These are phyloP conservation scores for Corrigiola litoralis DNA, from an alignment of 179 eudicot species.

Conservation along the genomic window DNA sequence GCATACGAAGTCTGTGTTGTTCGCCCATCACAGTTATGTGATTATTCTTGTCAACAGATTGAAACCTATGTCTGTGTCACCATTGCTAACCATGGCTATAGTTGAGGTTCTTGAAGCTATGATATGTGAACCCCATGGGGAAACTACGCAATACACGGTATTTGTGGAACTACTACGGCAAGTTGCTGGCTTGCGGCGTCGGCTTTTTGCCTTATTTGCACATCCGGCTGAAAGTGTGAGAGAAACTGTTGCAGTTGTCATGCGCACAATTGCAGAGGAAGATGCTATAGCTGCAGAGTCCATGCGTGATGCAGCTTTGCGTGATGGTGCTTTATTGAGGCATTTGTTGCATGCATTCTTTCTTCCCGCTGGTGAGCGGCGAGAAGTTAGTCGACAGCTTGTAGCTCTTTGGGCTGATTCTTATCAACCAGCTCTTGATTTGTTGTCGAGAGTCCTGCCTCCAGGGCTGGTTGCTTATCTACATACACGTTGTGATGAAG, in stretches of 20 bases:
- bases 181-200: slow-evolving; percentile 89
- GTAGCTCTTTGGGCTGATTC: slow-evolving; percentile 99
- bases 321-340: slow-evolving; percentile 94
- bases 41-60: slow-evolving; percentile 84
- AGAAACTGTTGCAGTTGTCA: slow-evolving; percentile 94
- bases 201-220: slow-evolving; percentile 93
- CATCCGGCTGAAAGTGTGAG: slow-evolving; percentile 98
- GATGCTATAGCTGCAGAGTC: slow-evolving; percentile 99
- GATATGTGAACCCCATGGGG: slow-evolving; percentile 99
- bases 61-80: slow-evolving; percentile 91
- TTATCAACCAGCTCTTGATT: slow-evolving; percentile 95
- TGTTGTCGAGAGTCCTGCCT: slow-evolving; percentile 90
- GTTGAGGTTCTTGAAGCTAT: slow-evolving; percentile 98
- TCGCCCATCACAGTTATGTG: slow-evolving; percentile 64
- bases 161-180: slow-evolving; percentile 93
- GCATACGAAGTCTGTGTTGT: slow-evolving; percentile 94
- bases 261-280: slow-evolving; percentile 99
- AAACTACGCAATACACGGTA: slow-evolving; percentile 93
- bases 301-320: slow-evolving; percentile 98
- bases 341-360: slow-evolving; percentile 91
- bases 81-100: slow-evolving; percentile 84
- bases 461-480: slow-evolving; percentile 98
- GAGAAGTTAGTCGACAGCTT: slow-evolving; percentile 95
- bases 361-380: slow-evolving; percentile 84
- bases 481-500: slow-evolving; percentile 73